Base-by-base conservation (phyloP, 768 basidiomycete species). In the Leccinum subtestaceum region DNA sequence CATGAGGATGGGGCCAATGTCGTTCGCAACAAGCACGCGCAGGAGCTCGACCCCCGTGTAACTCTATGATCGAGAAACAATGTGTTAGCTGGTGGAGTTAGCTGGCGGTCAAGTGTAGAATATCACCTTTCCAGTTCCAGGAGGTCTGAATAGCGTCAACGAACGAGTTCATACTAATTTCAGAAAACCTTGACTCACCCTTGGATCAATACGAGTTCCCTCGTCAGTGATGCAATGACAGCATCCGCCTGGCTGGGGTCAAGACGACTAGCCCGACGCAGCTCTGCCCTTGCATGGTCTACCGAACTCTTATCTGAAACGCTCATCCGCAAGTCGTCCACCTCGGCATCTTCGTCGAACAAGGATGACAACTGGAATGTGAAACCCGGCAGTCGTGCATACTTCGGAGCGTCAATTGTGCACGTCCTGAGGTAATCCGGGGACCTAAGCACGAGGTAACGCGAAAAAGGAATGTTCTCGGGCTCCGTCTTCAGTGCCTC, bases 191-290 rank as follows among this genome's bases (percentile, higher is more conserved):
- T 53, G 40, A 62, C 74, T 62, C 65, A 89, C 86, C 90, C 91
- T 73, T 92, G 89, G 40, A 93, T 87, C 50, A 92, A 70, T 0
- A 82, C 76, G 0, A 91, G 68, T 63, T 90, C 86, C 52, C 83
- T 72, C 0, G 78, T 81, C 36, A 91, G 67, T 0, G 82, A 75
- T 57, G 85, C 81, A 4, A 93, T 68, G 2, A 92, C 75, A 1
- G 90, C 85, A 56, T 89, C 85, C 0, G 80, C 84, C 66, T 93
- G 91, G 68, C 86, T 88, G 0, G 81, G 76, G 61, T 93, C 91
- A 29, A 93, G 75, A 6, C 79, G 74, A 65, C 85, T 89, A 4
- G 72, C 70, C 17, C 65, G 59, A 45, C 61, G 72, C n/a, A 91
- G 69, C 45, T 77, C 75, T 21, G 68, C 59, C 5, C 83, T 78